Conservation (phyloP, 1,284 basidiomycete species). For the Fistulina hepatica region DNA sequence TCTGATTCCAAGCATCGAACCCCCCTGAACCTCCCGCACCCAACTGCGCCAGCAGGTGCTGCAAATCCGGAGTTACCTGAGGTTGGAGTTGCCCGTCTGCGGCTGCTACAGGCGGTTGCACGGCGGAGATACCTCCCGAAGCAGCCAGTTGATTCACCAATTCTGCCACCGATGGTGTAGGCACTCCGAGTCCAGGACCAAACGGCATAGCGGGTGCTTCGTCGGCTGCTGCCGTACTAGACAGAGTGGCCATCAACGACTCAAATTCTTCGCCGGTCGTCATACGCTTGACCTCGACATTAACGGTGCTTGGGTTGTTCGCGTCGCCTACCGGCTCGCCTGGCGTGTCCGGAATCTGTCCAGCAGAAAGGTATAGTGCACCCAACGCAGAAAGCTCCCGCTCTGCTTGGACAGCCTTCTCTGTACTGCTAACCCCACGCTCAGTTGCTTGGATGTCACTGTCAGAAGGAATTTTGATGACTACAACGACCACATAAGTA, state of each 20-base stretch:
- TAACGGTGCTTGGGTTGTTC: constrained; percentile 38
- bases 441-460: constrained; percentile 37
- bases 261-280: constrained; percentile 58
- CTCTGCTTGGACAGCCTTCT: constrained; percentile 57
- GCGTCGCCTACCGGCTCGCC: too few relatives aligned
- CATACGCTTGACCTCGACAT: constrained; percentile 52
- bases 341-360: constrained; percentile 67
- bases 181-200: too few relatives aligned
- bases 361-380: constrained; percentile 56
- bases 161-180: constrained; percentile 47
- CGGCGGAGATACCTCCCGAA: constrained; percentile 21
- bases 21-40: background rate
- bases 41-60: constrained; percentile 50
- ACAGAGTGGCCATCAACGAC: constrained; percentile 18
- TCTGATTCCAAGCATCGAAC: constrained; percentile 17
- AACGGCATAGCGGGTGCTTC: background rate
- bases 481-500: background rate
- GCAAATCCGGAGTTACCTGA: too few relatives aligned
- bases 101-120: constrained; percentile 44
- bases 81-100: too few relatives aligned
- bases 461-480: constrained; percentile 35
- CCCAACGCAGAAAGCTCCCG: constrained; percentile 67
- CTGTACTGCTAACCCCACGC: constrained; percentile 55
- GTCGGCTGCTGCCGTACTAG: constrained; percentile 16
- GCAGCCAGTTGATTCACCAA: constrained; percentile 55